Conservation (phyloP, 225 moss, liverwort and hornwort genomes). For the Sphagnum tenellum region DNA sequence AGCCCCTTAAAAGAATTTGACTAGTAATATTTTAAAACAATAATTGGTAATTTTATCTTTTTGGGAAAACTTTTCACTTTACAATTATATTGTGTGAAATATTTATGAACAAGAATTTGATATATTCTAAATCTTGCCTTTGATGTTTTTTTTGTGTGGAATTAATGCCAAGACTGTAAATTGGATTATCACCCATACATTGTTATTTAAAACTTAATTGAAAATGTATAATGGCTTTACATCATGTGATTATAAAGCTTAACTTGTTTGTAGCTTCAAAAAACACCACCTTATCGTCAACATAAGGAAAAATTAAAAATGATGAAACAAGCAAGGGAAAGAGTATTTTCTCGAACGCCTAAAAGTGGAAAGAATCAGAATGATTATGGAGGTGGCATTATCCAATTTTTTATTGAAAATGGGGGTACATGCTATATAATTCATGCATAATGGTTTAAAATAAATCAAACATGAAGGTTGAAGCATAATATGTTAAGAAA, state of each 20-base stretch:
- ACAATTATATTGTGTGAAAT: too few species aligned
- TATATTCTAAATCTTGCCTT: too few species aligned
- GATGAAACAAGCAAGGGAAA: neutral
- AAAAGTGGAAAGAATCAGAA: neutral
- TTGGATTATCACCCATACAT: neutral
- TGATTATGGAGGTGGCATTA: neutral
- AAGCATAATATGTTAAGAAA: too few species aligned
- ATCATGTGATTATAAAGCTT: neutral
- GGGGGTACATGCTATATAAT: neutral
- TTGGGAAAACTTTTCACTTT: too few species aligned
- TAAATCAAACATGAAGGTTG: too few species aligned
- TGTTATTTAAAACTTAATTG: neutral
- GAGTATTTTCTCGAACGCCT: neutral
- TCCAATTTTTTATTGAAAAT: slow-evolving; percentile 6
- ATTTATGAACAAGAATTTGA: too few species aligned
- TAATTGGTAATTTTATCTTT: too few species aligned
- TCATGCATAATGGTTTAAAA: too few species aligned
- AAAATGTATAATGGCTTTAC: neutral
- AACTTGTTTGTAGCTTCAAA: neutral
- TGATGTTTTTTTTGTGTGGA: too few species aligned
- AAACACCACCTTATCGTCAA: neutral
- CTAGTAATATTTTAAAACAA: too few species aligned
- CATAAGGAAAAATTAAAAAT: neutral
- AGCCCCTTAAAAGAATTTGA: too few species aligned
- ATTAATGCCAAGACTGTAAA: too few species aligned